phyloP scores from a whole-genome alignment of 2,329 filamentous ascomycete species.

The Thielaviopsis cerberus region DNA sequence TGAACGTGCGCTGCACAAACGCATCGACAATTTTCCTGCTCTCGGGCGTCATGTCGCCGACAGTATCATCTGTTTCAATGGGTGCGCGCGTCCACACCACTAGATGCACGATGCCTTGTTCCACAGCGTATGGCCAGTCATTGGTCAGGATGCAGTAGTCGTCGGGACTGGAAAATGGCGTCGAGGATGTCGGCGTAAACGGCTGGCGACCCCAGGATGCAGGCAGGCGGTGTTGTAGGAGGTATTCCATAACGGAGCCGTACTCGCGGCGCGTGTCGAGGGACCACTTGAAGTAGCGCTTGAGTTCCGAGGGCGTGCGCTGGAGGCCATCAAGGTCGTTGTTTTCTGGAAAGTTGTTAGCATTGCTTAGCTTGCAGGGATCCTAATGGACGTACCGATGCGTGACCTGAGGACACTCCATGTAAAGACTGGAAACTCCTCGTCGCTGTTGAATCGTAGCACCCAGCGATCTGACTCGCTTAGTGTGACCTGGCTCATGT shows the following conservation, averaged over 20 bases:
- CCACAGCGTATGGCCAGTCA: conserved; percentile 83
- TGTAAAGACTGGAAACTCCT: conserved; percentile 4
- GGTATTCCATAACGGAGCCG: conserved; percentile 63
- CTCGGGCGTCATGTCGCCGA: conserved; percentile 52
- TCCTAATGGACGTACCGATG: conserved; percentile 5
- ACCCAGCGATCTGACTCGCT: conserved; percentile 10
- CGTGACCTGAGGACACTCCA: conserved; percentile 5
- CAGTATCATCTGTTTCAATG: conserved; percentile 51
- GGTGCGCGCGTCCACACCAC: conserved; percentile 81
- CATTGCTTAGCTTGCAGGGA: neutral
- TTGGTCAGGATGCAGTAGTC: conserved; percentile 61
- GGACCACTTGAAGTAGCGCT: conserved; percentile 63
- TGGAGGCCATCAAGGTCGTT: conserved; percentile 58
- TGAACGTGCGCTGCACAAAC: conserved; percentile 55
- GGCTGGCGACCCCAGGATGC: conserved; percentile 44
- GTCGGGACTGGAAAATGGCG: conserved; percentile 33
- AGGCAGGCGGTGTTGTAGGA: conserved; percentile 53
- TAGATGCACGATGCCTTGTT: conserved; percentile 50
- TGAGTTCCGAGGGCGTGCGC: conserved; percentile 61
- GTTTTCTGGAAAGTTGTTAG: conserved; percentile 19
- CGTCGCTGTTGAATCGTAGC: conserved; percentile 7
- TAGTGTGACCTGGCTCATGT: conserved; percentile 9
- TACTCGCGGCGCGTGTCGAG: conserved; percentile 49
- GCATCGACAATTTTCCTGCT: conserved; percentile 44
- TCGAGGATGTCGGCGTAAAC: conserved; percentile 30